A percentile compares a stretch with the other conserved stretches of the same genome.
These are phyloP conservation scores for Crassisporium funariophilum DNA, from an alignment of 768 basidiomycete genomes.

Conservation along the genomic window DNA sequence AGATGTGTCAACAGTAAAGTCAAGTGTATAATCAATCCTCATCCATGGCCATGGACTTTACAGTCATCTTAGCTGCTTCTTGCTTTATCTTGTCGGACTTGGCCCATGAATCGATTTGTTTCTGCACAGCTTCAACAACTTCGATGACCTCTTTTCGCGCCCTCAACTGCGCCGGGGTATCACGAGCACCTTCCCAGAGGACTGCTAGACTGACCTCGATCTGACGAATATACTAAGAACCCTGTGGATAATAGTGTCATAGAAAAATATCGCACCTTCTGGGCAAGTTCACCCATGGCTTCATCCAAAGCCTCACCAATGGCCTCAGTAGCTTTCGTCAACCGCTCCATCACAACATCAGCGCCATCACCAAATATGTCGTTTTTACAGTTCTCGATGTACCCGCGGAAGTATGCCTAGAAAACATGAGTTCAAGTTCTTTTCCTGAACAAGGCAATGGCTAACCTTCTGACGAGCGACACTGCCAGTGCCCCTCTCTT, in stretches of 20 bases:
- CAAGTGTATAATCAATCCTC: slow-evolving; percentile 14
- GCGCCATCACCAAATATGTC: slow-evolving; percentile 56
- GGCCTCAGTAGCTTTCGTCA: slow-evolving; percentile 48
- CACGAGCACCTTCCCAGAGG: slow-evolving; percentile 57
- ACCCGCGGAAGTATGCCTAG: slow-evolving; percentile 51
- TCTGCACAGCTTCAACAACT: slow-evolving; percentile 37
- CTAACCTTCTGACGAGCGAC: slow-evolving; percentile 62
- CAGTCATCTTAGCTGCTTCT: slow-evolving; percentile 13
- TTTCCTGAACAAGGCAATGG: background rate
- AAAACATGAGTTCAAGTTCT: slow-evolving; percentile 1
- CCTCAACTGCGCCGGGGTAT: slow-evolving; percentile 47
- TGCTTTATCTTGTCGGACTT: slow-evolving; percentile 37
- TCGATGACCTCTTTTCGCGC: slow-evolving; percentile 42
- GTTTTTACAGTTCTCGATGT: slow-evolving; percentile 44
- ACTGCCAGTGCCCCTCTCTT: slow-evolving; percentile 55
- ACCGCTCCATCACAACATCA: slow-evolving; percentile 48
- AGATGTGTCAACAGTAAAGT: background rate
- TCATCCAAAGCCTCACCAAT: slow-evolving; percentile 51
- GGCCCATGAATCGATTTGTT: slow-evolving; percentile 48
- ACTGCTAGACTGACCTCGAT: slow-evolving; percentile 52
- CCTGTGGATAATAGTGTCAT: background rate
- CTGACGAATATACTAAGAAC: slow-evolving; percentile 4
- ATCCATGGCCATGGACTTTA: slow-evolving; percentile 10
- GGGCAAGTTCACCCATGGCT: slow-evolving; percentile 50
- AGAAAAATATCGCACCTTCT: slow-evolving; percentile 49